These are phyloP conservation scores for Ceratobasidium sp. DNA, from an alignment of 1,284 basidiomycete genomes.

Conservation along the genomic window DNA sequence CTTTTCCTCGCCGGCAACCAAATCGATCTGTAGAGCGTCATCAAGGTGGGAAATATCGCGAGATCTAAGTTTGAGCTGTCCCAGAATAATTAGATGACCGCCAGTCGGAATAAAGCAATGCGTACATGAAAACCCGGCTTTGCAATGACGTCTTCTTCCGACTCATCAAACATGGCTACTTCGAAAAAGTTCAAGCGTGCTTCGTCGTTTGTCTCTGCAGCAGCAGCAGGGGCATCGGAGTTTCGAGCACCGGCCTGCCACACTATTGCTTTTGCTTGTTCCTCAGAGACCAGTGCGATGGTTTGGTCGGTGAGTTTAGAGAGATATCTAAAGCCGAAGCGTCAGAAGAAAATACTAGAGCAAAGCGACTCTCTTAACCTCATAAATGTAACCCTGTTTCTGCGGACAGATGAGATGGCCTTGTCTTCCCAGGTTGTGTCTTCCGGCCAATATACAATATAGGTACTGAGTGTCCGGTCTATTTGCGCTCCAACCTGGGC, in stretches of 20 bases:
- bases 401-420: slow-evolving; percentile 54
- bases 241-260: slow-evolving; percentile 28
- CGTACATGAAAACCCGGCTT: slow-evolving; percentile 14
- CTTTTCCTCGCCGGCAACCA: slow-evolving; percentile 28
- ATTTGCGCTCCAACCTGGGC: neutral
- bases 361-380: slow-evolving; percentile 50
- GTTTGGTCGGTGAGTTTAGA: slow-evolving; percentile 41
- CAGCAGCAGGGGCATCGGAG: neutral
- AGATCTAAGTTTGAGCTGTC: neutral
- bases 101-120: neutral
- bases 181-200: slow-evolving; percentile 30
- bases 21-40: neutral
- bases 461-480: slow-evolving; percentile 45
- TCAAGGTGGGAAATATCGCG: neutral
- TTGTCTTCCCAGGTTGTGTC: slow-evolving; percentile 65
- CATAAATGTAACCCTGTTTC: slow-evolving; percentile 68
- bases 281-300: slow-evolving; percentile 29
- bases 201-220: slow-evolving; percentile 12
- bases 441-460: slow-evolving; percentile 68
- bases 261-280: slow-evolving; percentile 38
- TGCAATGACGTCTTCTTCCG: slow-evolving; percentile 32
- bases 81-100: neutral
- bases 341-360: neutral
- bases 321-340: slow-evolving; percentile 35
- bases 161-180: slow-evolving; percentile 10